These are phyloP conservation scores for Salmacisia buchloeana DNA, from an alignment of 1,284 basidiomycete species.

Conservation along the genomic window DNA sequence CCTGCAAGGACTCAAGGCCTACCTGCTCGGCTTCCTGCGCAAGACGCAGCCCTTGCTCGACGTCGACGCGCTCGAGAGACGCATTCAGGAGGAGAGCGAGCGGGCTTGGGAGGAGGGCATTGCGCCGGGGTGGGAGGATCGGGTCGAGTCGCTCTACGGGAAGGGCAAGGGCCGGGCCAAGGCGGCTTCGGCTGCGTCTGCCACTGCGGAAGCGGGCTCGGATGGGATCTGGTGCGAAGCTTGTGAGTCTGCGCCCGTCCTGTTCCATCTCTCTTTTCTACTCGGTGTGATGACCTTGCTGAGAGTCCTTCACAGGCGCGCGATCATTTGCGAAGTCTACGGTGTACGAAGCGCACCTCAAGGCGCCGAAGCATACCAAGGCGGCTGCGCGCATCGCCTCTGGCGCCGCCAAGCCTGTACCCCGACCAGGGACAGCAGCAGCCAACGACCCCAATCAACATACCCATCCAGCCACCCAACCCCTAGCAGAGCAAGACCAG, in stretches of 20 bases:
- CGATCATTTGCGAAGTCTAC: constrained; percentile 93
- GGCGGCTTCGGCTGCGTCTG: constrained; percentile 27
- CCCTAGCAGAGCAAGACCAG: constrained; percentile 18
- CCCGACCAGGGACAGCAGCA: constrained; percentile 26
- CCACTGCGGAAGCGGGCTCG: constrained; percentile 6
- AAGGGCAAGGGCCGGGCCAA: constrained; percentile 31
- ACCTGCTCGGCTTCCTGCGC: constrained; percentile 78
- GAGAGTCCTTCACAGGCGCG: constrained; percentile 61
- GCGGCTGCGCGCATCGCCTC: constrained; percentile 67
- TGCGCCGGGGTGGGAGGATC: constrained; percentile 67
- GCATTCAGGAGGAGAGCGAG: constrained; percentile 67
- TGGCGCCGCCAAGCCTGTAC: constrained; percentile 43
- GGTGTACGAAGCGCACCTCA: constrained; percentile 92
- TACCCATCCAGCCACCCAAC: constrained; percentile 33
- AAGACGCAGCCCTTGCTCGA: constrained; percentile 83
- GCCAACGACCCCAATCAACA: constrained; percentile 23
- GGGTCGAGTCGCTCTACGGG: constrained; percentile 39
- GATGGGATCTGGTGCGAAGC: constrained; percentile 90
- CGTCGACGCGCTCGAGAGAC: constrained; percentile 64
- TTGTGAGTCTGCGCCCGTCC: constrained; percentile 60
- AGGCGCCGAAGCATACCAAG: constrained; percentile 90
- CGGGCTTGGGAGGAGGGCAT: constrained; percentile 72
- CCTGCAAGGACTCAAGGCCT: constrained; percentile 62
- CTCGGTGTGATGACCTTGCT: not conserved
- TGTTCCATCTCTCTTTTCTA: constrained; percentile 2